phyloP scores from a whole-genome alignment of 257 asterid species.

The Penstemon davidsonii region DNA sequence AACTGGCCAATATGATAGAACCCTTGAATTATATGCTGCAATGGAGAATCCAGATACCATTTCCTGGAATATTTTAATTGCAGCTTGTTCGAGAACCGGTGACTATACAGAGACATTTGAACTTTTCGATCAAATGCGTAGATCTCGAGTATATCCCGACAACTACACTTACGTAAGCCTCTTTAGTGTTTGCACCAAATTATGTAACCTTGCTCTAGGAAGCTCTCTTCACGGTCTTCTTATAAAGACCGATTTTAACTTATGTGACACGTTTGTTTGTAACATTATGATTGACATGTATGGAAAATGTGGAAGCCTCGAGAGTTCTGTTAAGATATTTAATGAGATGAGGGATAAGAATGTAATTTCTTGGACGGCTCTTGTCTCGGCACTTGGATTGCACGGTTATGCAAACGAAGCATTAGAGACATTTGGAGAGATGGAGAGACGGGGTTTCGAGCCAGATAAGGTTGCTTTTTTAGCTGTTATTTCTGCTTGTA shows the following conservation, averaged over 20 bases:
- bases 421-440: conserved; percentile 53
- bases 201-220: conserved; percentile 73
- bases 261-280: conserved; percentile 62
- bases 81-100: conserved; percentile 84
- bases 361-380: conserved; percentile 69
- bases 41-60: conserved; percentile 68
- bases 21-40: conserved; percentile 70
- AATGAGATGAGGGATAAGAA: conserved; percentile 46
- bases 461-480: conserved; percentile 71
- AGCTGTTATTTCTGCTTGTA: conserved; percentile 77
- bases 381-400: conserved; percentile 63
- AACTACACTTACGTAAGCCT: conserved; percentile 78
- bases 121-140: conserved; percentile 69
- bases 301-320: conserved; percentile 73
- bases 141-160: conserved; percentile 51
- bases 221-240: conserved; percentile 69
- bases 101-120: conserved; percentile 68
- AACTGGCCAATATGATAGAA: conserved; percentile 57
- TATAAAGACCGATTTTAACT: conserved; percentile 42
- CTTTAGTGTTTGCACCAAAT: conserved; percentile 60
- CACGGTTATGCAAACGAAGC: conserved; percentile 74
- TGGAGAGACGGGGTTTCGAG: conserved; percentile 48
- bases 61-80: conserved; percentile 85
- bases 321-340: conserved; percentile 58
- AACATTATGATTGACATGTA: conserved; percentile 84